These are phyloP conservation scores for Hanseniaspora valbyensis DNA, from an alignment of 805 yeast species.

Conservation along the genomic window DNA sequence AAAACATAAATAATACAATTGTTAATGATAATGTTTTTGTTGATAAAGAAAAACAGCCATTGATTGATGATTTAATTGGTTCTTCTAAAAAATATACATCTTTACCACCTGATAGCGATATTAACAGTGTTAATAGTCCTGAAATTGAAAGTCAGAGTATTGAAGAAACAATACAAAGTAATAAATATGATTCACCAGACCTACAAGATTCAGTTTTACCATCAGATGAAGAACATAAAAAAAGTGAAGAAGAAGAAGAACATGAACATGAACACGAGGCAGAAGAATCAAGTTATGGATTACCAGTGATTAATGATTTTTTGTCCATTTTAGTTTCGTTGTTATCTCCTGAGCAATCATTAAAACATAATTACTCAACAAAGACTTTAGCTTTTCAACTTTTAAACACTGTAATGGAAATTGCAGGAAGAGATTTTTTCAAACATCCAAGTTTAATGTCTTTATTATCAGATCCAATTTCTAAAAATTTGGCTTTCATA, in stretches of 20 bases:
- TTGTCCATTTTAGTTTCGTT: slow-evolving; percentile 65
- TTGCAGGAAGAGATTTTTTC: slow-evolving; percentile 53
- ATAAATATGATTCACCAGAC: slow-evolving; percentile 5
- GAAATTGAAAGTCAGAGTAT: neutral
- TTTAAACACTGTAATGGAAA: slow-evolving; percentile 69
- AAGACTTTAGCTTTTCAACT: slow-evolving; percentile 72
- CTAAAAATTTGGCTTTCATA: slow-evolving; percentile 71
- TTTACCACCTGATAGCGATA: neutral
- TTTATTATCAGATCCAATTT: slow-evolving; percentile 67
- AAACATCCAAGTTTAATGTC: slow-evolving; percentile 55
- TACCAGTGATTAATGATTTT: slow-evolving; percentile 66
- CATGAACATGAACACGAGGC: slow-evolving; percentile 13
- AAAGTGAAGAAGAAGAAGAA: slow-evolving; percentile 3
- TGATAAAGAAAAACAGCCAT: slow-evolving; percentile 13
- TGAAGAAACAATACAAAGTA: slow-evolving; percentile 20
- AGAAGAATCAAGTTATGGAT: slow-evolving; percentile 38
- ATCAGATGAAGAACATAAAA: too few relatives aligned
- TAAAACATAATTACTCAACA: slow-evolving; percentile 77
- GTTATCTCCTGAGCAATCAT: slow-evolving; percentile 69
- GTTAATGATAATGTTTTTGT: slow-evolving; percentile 19
- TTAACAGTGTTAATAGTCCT: neutral
- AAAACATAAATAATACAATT: slow-evolving; percentile 37
- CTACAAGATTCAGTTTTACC: too few relatives aligned
- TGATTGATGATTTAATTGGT: slow-evolving; percentile 15
- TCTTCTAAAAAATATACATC: slow-evolving; percentile 17